These are phyloP conservation scores for Colletotrichum lupini DNA, from an alignment of 2,329 filamentous ascomycete species.

Conservation along the genomic window DNA sequence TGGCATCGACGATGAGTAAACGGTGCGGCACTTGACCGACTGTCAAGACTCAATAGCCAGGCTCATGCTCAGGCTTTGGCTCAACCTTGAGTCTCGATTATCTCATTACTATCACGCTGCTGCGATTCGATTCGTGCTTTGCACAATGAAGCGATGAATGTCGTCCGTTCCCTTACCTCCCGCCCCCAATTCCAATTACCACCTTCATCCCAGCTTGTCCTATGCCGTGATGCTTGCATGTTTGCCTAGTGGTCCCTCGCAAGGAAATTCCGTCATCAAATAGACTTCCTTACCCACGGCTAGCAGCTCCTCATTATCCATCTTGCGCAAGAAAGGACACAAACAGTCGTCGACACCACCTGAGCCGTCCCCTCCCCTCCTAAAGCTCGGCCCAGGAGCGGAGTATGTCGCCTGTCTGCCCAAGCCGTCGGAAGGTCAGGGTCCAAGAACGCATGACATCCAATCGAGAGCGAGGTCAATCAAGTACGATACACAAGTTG, in stretches of 20 bases:
- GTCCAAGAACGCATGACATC: constrained; percentile 19
- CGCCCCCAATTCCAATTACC: neutral
- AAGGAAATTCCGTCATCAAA: constrained; percentile 28
- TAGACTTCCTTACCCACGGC: constrained; percentile 19
- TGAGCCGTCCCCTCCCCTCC: neutral
- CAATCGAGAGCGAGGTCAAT: constrained; percentile 10
- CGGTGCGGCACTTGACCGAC: neutral
- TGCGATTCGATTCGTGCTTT: neutral
- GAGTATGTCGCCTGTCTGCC: constrained; percentile 13
- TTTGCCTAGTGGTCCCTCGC: neutral
- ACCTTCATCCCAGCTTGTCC: neutral
- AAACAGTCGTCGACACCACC: neutral
- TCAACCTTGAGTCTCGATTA: neutral
- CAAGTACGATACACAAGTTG: neutral
- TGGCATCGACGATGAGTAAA: neutral
- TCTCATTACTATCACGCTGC: neutral
- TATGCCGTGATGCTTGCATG: constrained; percentile 1
- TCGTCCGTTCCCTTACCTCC: constrained; percentile 3
- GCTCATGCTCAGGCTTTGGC: neutral
- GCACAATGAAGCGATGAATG: neutral
- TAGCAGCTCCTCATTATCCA: neutral
- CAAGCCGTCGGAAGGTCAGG: constrained; percentile 25
- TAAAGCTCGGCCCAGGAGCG: neutral
- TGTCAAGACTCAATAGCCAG: neutral
- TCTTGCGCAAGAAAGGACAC: neutral